Evolutionary conservation across 306 rosid genomes (phyloP).

Genomic region (Prunus mongolica): DNA sequence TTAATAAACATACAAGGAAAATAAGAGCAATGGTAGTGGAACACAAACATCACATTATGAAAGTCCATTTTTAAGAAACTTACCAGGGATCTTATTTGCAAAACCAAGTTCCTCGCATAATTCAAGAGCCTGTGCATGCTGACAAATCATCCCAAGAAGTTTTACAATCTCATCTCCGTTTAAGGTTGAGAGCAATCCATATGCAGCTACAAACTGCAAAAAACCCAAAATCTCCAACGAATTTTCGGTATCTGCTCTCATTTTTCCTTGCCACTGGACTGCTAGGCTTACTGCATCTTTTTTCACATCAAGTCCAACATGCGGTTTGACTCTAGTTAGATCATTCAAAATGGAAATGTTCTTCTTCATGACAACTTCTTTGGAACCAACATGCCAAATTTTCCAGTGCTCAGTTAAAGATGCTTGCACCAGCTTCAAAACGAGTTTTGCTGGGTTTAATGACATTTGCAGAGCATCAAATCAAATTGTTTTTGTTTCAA

Average conservation of each 20-base stretch:
- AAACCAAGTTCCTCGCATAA: conserved; percentile 39
- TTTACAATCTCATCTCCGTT: conserved; percentile 35
- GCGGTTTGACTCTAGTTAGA: conserved; percentile 34
- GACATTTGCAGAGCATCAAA: conserved; percentile 26
- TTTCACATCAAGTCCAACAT: conserved; percentile 31
- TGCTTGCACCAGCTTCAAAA: conserved; percentile 34
- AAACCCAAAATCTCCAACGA: conserved; percentile 42
- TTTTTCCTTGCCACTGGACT: conserved; percentile 30
- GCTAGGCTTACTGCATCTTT: conserved; percentile 47
- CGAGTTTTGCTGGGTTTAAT: conserved; percentile 44
- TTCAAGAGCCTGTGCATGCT: conserved; percentile 34
- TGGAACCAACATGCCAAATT: conserved; percentile 13
- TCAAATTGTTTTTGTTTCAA: conserved; percentile 17
- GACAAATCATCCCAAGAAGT: conserved; percentile 36
- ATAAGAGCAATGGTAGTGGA: not conserved
- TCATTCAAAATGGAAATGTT: conserved; percentile 29
- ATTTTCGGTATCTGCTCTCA: conserved; percentile 17
- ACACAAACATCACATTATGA: not conserved
- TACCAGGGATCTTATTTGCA: conserved; percentile 37
- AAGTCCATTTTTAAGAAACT: not conserved
- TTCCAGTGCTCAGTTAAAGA: conserved; percentile 15
- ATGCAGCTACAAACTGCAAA: conserved; percentile 40
- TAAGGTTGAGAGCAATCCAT: conserved; percentile 34
- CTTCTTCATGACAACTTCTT: conserved; percentile 9
- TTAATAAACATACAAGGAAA: not conserved